Base-by-base conservation (phyloP, 140 eudicot species). In the Anethum foeniculum region DNA sequence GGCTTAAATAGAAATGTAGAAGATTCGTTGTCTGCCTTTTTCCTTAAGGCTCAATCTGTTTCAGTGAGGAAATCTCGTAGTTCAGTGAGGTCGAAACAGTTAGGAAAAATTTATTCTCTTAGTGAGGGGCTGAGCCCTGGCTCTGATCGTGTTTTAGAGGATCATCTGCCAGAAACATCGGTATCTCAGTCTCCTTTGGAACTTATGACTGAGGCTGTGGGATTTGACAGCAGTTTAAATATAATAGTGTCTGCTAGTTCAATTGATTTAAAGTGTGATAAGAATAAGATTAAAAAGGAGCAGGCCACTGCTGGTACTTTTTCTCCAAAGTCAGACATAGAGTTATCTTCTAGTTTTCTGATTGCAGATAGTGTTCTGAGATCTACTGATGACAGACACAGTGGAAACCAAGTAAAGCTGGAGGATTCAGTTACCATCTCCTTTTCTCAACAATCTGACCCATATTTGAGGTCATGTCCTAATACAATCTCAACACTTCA, bases 11-110 rank as follows among this genome's bases (percentile, higher is more conserved):
- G 85, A 41, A 80, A 71, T 85, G 80, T 85, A 78, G 95, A 85
- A 67, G 99, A 91, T 84, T 90, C 97, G 0, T 75, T 92, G 69
- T 94, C 96, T 9, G 82, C 82, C 79, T 90, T 88, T 79, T 77
- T 91, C 12, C 91, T 81, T 16, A 93, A 90, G 84, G 90, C 89
- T 15, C 94, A 93, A 77, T 83, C 93, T 43, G 93, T 87, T 74
- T 85, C 81, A 47, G 75, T 34, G 51, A 85, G 80, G 86, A 93
- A 89, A 85, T 85, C 89, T 41, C 89, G 83, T 12, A 79, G 82
- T 77, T 49, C 71, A 71, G 77, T 84, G 18, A 85, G 74, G 74
- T 80, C 54, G 51, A 91, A 90, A 82, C 82, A 76, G 71, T 83
- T 52, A 71, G 84, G 77, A 89, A 76, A 79, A 39, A 69, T 30